These are phyloP conservation scores for Bremia lactucae DNA, from an alignment of 352 stramenopile genomes.

Conservation along the genomic window DNA sequence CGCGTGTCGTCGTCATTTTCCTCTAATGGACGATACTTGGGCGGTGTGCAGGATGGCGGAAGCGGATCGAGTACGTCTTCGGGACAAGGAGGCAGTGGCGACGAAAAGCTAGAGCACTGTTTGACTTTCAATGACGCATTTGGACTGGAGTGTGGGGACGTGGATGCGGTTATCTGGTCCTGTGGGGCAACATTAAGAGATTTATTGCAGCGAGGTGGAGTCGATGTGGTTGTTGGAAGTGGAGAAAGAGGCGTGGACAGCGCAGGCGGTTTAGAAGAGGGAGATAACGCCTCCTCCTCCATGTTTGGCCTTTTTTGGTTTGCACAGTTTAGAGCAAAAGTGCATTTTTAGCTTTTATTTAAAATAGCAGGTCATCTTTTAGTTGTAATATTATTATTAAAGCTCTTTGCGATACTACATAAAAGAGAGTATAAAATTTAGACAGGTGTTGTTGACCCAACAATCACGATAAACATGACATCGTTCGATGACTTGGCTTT, in stretches of 20 bases:
- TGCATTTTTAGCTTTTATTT: too few relatives aligned
- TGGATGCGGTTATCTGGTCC: neutral
- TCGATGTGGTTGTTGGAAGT: conserved; percentile 4
- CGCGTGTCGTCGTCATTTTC: conserved; percentile 41
- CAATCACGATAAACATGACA: conserved; percentile 43
- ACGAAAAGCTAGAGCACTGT: conserved; percentile 59
- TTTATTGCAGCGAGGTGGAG: conserved; percentile 2
- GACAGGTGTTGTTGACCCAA: too few relatives aligned
- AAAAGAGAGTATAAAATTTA: too few relatives aligned
- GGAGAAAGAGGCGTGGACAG: conserved; percentile 16
- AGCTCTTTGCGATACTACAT: too few relatives aligned
- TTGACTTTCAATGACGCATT: neutral
- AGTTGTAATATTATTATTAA: too few relatives aligned
- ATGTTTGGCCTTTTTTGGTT: conserved; percentile 2
- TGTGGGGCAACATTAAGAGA: conserved; percentile 3
- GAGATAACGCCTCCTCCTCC: conserved; percentile 3
- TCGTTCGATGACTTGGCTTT: conserved; percentile 74
- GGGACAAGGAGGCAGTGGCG: conserved; percentile 56
- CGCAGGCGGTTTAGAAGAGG: conserved; percentile 14
- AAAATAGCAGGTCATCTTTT: too few relatives aligned
- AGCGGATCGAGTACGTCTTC: conserved; percentile 54
- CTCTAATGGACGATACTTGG: conserved; percentile 55
- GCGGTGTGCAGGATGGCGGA: conserved; percentile 48
- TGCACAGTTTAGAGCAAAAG: conserved; percentile 12
- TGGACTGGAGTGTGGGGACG: neutral